Evolutionary conservation across 805 yeast genomes (phyloP).

Genomic region (Spencermartinsiella europaea): DNA sequence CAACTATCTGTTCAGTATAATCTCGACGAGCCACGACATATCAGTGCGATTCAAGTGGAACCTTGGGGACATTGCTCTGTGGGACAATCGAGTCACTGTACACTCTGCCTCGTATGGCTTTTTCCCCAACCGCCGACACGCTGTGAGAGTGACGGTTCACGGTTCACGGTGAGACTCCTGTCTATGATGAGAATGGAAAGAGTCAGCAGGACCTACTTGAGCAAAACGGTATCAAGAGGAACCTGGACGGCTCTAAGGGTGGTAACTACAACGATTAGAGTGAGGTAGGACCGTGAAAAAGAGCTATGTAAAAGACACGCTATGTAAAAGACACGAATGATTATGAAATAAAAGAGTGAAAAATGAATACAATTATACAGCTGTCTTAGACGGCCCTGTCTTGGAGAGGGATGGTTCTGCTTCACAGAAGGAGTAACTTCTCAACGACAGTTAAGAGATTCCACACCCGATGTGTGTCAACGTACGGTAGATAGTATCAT

Average conservation of each 20-base stretch:
- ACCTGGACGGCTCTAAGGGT: conserved; percentile 28
- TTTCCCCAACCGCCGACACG: conserved; percentile 67
- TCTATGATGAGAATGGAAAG: conserved; percentile 22
- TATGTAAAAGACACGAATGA: too few relatives aligned
- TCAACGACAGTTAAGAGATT: too few relatives aligned
- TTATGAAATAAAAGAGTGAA: too few relatives aligned
- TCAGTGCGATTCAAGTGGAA: conserved; percentile 70
- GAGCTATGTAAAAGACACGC: too few relatives aligned
- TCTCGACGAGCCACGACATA: conserved; percentile 51
- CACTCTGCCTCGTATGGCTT: conserved; percentile 72
- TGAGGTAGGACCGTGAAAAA: too few relatives aligned
- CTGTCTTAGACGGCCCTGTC: too few relatives aligned
- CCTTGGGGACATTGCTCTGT: conserved; percentile 59
- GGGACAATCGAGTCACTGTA: conserved; percentile 70
- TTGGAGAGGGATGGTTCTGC: too few relatives aligned
- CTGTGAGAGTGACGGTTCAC: conserved; percentile 65
- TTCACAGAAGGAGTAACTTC: too few relatives aligned
- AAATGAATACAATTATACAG: too few relatives aligned
- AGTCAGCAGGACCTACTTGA: conserved; percentile 26
- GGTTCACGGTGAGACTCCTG: conserved; percentile 68
- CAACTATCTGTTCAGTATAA: conserved; percentile 48
- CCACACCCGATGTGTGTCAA: too few relatives aligned
- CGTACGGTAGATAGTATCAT: too few relatives aligned
- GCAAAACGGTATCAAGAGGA: conserved; percentile 21
- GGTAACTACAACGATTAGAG: conserved; percentile 31